phyloP scores from a whole-genome alignment of 2,329 filamentous ascomycete genomes.

The Penicillium sp. region DNA sequence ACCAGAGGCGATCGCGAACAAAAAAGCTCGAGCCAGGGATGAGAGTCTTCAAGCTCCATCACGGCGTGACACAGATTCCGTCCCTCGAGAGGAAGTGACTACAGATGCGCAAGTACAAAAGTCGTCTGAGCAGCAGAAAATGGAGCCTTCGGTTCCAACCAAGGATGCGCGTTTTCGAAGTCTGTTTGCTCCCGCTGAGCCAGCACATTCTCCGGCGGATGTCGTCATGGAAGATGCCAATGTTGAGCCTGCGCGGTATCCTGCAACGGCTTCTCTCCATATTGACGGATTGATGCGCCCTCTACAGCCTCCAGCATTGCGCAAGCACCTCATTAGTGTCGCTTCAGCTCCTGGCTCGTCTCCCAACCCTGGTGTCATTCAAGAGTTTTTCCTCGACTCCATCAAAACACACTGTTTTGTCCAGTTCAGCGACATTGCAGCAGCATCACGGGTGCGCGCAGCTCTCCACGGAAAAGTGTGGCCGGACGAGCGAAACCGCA shows the following conservation, averaged over 20 bases:
- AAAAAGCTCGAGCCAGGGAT: slow-evolving; percentile 52
- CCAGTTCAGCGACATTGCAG: slow-evolving; percentile 62
- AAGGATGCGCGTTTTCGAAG: slow-evolving; percentile 49
- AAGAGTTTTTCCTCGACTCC: slow-evolving; percentile 71
- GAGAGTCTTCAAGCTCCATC: slow-evolving; percentile 30
- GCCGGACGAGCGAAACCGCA: slow-evolving; percentile 81
- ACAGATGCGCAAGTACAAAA: slow-evolving; percentile 19
- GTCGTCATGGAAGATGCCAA: slow-evolving; percentile 35
- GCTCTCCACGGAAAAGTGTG: slow-evolving; percentile 74
- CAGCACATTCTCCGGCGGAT: slow-evolving; percentile 27
- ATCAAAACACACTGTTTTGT: slow-evolving; percentile 87
- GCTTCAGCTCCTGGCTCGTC: slow-evolving; percentile 56
- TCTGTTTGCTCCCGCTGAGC: slow-evolving; percentile 39
- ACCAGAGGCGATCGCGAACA: slow-evolving; percentile 51
- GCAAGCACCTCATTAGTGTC: slow-evolving; percentile 64
- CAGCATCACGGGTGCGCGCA: slow-evolving; percentile 71
- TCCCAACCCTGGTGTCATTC: slow-evolving; percentile 54
- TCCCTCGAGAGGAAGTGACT: slow-evolving; percentile 13
- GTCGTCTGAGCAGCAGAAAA: slow-evolving; percentile 10
- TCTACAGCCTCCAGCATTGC: slow-evolving; percentile 63
- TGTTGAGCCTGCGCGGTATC: slow-evolving; percentile 60
- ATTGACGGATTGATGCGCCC: slow-evolving; percentile 89
- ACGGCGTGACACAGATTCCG: slow-evolving; percentile 28
- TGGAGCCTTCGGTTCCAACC: slow-evolving; percentile 11
- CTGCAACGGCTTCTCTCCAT: slow-evolving; percentile 73